Evolutionary conservation across 2,329 filamentous ascomycete genomes (phyloP), one percentile per base, ranked within the genome.

Genomic region (Aspergillus carbonarius): DNA sequence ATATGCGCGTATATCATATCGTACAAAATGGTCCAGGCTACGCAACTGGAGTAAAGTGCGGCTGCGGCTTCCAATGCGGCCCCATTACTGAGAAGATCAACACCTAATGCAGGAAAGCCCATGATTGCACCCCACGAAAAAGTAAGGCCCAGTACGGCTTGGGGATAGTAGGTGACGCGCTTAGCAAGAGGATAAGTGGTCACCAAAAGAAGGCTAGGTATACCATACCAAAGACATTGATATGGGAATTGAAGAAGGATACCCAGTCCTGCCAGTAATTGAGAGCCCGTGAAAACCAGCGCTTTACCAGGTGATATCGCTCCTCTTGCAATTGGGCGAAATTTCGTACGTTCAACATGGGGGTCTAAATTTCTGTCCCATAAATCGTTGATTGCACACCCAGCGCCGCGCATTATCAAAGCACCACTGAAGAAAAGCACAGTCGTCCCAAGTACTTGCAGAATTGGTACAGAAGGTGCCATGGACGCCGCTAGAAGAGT

Each of bases 341-440:
- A 76, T 34, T 78, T 78, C 40, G 80, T 83, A 39, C 83, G 78
- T 62, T 75, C 76, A 9, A 83, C 82, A 60, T 79, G 73, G 3
- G 81, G 79, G 63, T 86, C 83, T 53, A 83, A 72, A 46, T 82
- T 80, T 49, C 79, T 77, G 63, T 86, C 83, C 69, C 82, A 78
- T 34, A 79, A 76, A 64, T 85, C 83, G 66, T 86, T 85, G 72
- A 83, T 84, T 0, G 81, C 77, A 66, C 83, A 85, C 4, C 79
- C 75, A 18, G 78, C 78, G 25, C 81, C 78, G 53, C 82, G 77
- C 72, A 83, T 77, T 53, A 84, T 74, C 61, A 83, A 67, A 15
- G 78, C 79, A 40, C 76, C 74, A 13, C 70, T 73, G 63, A 75
- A 79, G 62, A 76, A 78, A 25, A 75, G 71, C 20, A 68, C 76